Evolutionary conservation across 2,329 filamentous ascomycete species (phyloP), one percentile per base, ranked within the genome.

Genomic region (Zasmidium citrigriseum): DNA sequence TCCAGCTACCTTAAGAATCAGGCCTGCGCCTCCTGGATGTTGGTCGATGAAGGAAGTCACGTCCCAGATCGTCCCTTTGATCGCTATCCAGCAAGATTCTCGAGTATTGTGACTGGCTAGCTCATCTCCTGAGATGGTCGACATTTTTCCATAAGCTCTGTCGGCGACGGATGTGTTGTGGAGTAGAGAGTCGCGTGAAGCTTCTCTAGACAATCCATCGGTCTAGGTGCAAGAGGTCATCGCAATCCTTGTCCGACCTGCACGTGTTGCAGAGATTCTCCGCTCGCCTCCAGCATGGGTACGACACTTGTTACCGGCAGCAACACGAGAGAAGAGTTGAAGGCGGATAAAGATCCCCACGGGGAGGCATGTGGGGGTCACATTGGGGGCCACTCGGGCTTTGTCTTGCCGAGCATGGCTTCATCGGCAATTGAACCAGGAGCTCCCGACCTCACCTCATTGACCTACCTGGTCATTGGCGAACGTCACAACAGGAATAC

Each of bases 61-160:
- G 80, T 96, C 91, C 77, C 95, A 97, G 63, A 96, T 91, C 65
- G 90, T 85, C 67, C 89, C 90, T 74, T 96, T 93, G 23, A 97
- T 82, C 54, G 93, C 83, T 1, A 96, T 90, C 91, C 93, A 96
- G 77, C 93, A 96, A 78, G 89, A 93, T 18, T 93, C 86, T 55
- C 83, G 72, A 2, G 88, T 87, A 71, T 90, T 93, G 78, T 97
- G 92, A 71, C 91, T 89, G 62, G 89, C 88, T 64, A 96, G 77
- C 55, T 85, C 80, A 27, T 63, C 57, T 46, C 47, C 58, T 16
- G 45, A 46, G 41, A 64, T 57, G 20, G 55, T 48, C 27, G 55
- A 46, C 62, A 63, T 64, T 34, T 21, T 63, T 52, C 25, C 45
- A 47, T 45, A 4, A n/a, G 34, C 4, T 10, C 4, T 41, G 14